Base-by-base conservation (phyloP, 768 basidiomycete genomes). In the Macrocybe gigantea region DNA sequence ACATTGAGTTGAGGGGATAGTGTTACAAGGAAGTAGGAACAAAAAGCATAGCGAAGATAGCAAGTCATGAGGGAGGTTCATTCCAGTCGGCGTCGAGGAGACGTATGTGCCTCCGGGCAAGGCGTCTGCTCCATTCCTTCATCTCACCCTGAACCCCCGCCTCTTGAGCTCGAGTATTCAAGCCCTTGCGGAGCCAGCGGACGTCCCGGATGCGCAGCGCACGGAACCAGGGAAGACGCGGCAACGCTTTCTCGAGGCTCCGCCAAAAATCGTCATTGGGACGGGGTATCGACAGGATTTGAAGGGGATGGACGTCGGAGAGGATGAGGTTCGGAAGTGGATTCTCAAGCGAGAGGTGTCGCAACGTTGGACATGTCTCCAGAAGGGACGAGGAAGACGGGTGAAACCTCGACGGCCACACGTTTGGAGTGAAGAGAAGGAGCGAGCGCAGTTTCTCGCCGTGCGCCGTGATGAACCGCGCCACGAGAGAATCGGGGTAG, bases 121-220 rank as follows among this genome's bases (percentile, higher is more conserved):
- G 68, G 45, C 83, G 74, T 41, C 77, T 72, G 50, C 73, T 73
- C 89, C 89, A 92, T 48, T 81, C 77, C 53, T 72, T 68, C 79
- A 92, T 83, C 60, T 88, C 85, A 38, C 88, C 89, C 64, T 90
- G 88, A 10, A 88, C 76, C 6, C 89, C 89, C 6, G 88, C 77
- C 52, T 76, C 80, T 53, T 78, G 80, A 22, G 89, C 89, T 49
- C 74, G 71, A 0, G 64, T 65, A 6, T 75, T 80, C 62, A 90
- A 74, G 0, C 86, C 88, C 44, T 73, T 74, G 46, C 82, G 67
- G 33, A 91, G 63, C 87, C 88, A 91, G 32, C 79, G 78, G 12
- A 88, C 74, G 53, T 89, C 86, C 50, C 85, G 70, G 11, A 75
- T 71, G 11, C 83, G 76, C 13, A 92, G 65, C 6, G 76, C 71